A percentile compares a stretch with the other conserved stretches of the same genome.
phyloP scores from a whole-genome alignment of 2,329 filamentous ascomycete genomes.

The Malbranchea cinnamomea region DNA sequence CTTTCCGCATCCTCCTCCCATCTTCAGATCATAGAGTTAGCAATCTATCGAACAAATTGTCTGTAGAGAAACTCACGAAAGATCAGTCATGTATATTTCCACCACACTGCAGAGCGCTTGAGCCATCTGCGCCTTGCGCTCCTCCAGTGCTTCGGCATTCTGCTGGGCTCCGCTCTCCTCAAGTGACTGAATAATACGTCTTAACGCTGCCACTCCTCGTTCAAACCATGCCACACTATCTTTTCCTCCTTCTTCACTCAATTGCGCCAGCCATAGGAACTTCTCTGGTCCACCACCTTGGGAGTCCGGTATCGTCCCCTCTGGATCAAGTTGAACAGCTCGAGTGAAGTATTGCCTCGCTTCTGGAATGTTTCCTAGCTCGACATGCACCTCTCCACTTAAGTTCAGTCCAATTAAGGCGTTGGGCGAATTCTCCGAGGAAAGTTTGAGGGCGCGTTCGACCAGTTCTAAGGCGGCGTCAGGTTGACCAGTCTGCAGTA shows the following conservation, averaged over 20 bases:
- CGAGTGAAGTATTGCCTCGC: conserved; percentile 58
- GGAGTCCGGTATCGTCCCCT: conserved; percentile 54
- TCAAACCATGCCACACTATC: conserved; percentile 49
- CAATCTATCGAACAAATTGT: too few species aligned
- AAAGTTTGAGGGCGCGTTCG: conserved; percentile 34
- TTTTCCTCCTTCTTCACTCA: conserved; percentile 50
- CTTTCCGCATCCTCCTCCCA: conserved; percentile 81
- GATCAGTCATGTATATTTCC: conserved; percentile 98
- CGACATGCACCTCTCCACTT: conserved; percentile 67
- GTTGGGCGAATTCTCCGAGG: conserved; percentile 20
- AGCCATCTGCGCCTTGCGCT: conserved; percentile 68
- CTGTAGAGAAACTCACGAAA: conserved; percentile 46
- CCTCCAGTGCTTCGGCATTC: conserved; percentile 36
- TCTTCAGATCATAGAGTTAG: too few species aligned
- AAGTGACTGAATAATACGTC: conserved; percentile 52
- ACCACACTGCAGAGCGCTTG: conserved; percentile 87
- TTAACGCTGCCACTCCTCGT: conserved; percentile 53
- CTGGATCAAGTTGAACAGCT: conserved; percentile 61
- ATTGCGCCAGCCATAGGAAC: conserved; percentile 85
- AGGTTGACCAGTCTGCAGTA: conserved; percentile 44
- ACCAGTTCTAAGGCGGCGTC: conserved; percentile 42
- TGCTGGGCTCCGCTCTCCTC: conserved; percentile 32
- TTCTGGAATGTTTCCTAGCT: conserved; percentile 63
- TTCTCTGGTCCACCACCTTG: conserved; percentile 79
- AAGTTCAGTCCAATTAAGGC: conserved; percentile 51